A percentile compares a stretch with the other conserved stretches of the same genome.
Evolutionary conservation across 2,329 filamentous ascomycete species (phyloP).

Genomic region (Magnaporthiopsis poae): DNA sequence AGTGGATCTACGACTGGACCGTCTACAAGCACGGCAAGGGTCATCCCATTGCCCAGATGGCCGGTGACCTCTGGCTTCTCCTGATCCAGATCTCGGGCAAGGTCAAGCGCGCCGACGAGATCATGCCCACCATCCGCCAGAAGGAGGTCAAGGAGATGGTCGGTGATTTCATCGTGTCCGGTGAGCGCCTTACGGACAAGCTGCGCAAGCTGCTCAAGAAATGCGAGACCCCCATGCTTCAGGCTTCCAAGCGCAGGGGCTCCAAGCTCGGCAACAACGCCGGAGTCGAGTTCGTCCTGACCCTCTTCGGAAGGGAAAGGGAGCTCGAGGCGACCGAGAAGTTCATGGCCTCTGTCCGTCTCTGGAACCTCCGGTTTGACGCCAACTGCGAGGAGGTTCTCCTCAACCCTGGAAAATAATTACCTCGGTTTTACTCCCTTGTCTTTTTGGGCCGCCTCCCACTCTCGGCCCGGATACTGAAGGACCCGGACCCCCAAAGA

Average conservation of each 20-base stretch:
- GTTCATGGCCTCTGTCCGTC: slow-evolving; percentile 77
- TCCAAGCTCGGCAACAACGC: slow-evolving; percentile 79
- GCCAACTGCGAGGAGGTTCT: slow-evolving; percentile 91
- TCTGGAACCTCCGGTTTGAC: slow-evolving; percentile 90
- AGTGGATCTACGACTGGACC: slow-evolving; percentile 99
- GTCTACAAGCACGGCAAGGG: slow-evolving; percentile 76
- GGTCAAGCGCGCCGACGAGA: slow-evolving; percentile 80
- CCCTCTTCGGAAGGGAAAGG: slow-evolving; percentile 83
- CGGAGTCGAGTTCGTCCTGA: slow-evolving; percentile 89
- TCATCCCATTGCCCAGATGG: slow-evolving; percentile 78
- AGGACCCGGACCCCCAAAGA: not conserved
- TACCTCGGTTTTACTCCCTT: not conserved
- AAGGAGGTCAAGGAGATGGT: slow-evolving; percentile 69
- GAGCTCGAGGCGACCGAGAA: slow-evolving; percentile 84
- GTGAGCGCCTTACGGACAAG: slow-evolving; percentile 75
- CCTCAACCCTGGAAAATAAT: slow-evolving; percentile 46
- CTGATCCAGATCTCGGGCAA: slow-evolving; percentile 90
- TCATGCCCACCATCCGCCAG: slow-evolving; percentile 59
- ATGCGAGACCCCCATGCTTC: slow-evolving; percentile 92
- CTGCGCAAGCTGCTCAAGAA: slow-evolving; percentile 79
- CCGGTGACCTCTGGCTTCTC: slow-evolving; percentile 88
- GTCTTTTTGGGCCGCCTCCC: not conserved
- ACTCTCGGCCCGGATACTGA: not conserved
- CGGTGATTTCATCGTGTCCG: slow-evolving; percentile 81
- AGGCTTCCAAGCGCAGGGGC: slow-evolving; percentile 66